Percentiles rank a stretch among this genome's conserved stretches.
Evolutionary conservation across 1,284 basidiomycete genomes (phyloP).

Genomic region (Ustilago bromivora): DNA sequence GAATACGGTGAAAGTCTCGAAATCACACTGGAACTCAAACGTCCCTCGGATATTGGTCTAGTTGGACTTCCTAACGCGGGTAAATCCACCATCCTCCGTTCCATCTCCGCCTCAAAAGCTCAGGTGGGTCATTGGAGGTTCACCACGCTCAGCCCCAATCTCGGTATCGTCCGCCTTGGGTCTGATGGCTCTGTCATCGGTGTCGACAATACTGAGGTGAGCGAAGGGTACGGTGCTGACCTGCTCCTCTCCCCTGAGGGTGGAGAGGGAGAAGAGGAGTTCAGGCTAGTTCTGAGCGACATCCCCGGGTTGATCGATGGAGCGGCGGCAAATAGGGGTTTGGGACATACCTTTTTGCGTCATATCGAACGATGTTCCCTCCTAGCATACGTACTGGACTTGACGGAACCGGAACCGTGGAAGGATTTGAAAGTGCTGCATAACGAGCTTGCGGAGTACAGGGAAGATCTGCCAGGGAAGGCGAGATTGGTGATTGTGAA

Average conservation of each 20-base stretch:
- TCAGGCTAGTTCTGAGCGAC: constrained; percentile 95
- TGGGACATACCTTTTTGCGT: constrained; percentile 93
- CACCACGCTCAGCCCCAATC: constrained; percentile 92
- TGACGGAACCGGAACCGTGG: constrained; percentile 75
- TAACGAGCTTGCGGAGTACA: constrained; percentile 85
- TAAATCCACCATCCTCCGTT: constrained; percentile 83
- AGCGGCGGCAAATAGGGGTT: constrained; percentile 87
- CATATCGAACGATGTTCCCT: constrained; percentile 92
- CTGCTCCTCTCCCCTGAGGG: not conserved
- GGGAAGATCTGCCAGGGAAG: constrained; percentile 79
- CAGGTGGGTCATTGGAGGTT: constrained; percentile 93
- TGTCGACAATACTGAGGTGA: constrained; percentile 37
- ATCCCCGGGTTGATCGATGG: constrained; percentile 90
- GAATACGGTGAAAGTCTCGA: constrained; percentile 83
- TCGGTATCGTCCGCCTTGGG: constrained; percentile 88
- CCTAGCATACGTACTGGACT: constrained; percentile 91
- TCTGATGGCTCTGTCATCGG: constrained; percentile 73
- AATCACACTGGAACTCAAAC: constrained; percentile 91
- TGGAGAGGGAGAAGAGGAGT: constrained; percentile 74
- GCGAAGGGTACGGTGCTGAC: constrained; percentile 35
- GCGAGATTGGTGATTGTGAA: constrained; percentile 82
- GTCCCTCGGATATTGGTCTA: constrained; percentile 91
- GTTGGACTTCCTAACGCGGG: constrained; percentile 95
- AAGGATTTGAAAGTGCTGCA: constrained; percentile 80
- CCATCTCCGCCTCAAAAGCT: constrained; percentile 84